These are phyloP conservation scores for Cyberlindnera suaveolens DNA, from an alignment of 805 yeast species.

Conservation along the genomic window DNA sequence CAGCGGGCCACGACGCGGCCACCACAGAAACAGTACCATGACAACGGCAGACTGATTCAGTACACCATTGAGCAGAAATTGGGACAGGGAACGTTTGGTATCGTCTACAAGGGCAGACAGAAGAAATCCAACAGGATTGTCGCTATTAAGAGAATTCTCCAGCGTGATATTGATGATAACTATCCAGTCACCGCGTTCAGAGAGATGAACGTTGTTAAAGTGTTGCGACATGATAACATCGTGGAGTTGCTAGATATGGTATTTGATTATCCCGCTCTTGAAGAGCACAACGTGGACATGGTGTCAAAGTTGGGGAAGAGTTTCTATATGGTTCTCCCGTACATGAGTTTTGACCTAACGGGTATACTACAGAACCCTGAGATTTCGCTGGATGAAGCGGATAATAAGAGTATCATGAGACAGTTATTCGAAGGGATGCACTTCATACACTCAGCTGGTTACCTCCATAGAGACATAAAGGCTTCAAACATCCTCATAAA, in stretches of 20 bases:
- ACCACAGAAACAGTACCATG: slow-evolving; percentile 4
- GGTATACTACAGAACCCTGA: slow-evolving; percentile 82
- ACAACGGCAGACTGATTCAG: slow-evolving; percentile 21
- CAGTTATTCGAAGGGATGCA: slow-evolving; percentile 79
- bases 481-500: slow-evolving; percentile 91
- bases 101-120: slow-evolving; percentile 72
- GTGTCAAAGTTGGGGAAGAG: slow-evolving; percentile 23
- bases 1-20: neutral
- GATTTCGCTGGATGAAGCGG: slow-evolving; percentile 51
- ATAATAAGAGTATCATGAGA: slow-evolving; percentile 74
- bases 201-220: slow-evolving; percentile 78
- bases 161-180: slow-evolving; percentile 36
- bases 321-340: slow-evolving; percentile 87
- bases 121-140: slow-evolving; percentile 45
- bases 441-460: slow-evolving; percentile 60
- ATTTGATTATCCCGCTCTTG: slow-evolving; percentile 35
- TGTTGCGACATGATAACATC: slow-evolving; percentile 62
- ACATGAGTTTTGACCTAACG: slow-evolving; percentile 86
- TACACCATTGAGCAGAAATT: slow-evolving; percentile 37
- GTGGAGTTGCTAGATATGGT: slow-evolving; percentile 78
- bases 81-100: slow-evolving; percentile 87
- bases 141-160: slow-evolving; percentile 81
- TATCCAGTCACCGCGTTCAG: slow-evolving; percentile 94
- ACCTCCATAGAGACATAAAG: slow-evolving; percentile 84
- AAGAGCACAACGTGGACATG: slow-evolving; percentile 7